Conservation (phyloP, 108 stramenopile species). For the Fragilariopsis cylindrus region DNA sequence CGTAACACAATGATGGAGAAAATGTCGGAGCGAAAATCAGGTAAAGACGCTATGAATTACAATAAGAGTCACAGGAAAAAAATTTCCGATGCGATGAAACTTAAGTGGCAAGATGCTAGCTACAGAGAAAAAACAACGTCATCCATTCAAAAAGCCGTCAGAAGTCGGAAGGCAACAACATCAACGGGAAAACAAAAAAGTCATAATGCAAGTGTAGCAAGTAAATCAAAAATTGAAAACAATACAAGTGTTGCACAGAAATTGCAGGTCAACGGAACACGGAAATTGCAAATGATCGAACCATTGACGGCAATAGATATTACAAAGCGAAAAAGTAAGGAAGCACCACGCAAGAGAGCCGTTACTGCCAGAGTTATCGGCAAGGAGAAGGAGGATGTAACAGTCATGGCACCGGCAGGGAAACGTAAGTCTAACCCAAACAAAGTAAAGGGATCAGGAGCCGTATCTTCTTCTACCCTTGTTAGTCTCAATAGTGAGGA, state of each 20-base stretch:
- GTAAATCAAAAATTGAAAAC: background rate
- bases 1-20: constrained; percentile 70
- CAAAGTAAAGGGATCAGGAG: constrained; percentile 4
- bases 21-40: constrained; percentile 41
- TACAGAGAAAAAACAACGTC: constrained; percentile 67
- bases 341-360: background rate
- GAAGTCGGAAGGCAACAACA: constrained; percentile 8
- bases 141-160: constrained; percentile 50
- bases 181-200: background rate
- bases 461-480: constrained; percentile 1
- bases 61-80: constrained; percentile 55
- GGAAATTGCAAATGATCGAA: background rate
- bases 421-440: background rate
- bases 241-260: no score
- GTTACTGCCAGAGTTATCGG: background rate
- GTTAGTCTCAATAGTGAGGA: background rate
- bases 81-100: constrained; percentile 80
- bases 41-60: constrained; percentile 12
- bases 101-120: constrained; percentile 78
- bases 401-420: background rate
- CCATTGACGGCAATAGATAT: constrained; percentile 6
- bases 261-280: background rate
- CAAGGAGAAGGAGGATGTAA: background rate
- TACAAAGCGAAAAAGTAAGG: constrained; percentile 6
- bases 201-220: background rate